Evolutionary conservation across 352 stramenopile genomes (phyloP).

Genomic region (Phytophthora capsici): DNA sequence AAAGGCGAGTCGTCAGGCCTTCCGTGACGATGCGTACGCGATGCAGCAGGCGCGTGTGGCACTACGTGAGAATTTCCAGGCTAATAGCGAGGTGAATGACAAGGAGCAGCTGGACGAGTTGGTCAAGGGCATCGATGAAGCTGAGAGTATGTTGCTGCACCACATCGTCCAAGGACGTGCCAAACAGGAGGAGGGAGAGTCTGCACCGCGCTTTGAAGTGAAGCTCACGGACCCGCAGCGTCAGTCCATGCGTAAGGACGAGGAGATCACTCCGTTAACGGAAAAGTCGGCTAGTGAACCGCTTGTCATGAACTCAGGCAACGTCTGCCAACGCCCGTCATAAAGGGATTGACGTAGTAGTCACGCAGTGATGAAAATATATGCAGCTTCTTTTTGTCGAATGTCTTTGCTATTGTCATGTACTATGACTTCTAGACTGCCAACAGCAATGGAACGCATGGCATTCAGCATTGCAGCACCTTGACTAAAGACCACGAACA

Average conservation of each 20-base stretch:
- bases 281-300: conserved; percentile 74
- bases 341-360: conserved; percentile 13
- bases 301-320: conserved; percentile 84
- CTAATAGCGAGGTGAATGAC: conserved; percentile 69
- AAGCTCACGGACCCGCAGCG: conserved; percentile 83
- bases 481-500: not conserved
- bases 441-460: not conserved
- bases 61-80: conserved; percentile 74
- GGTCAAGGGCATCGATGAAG: conserved; percentile 80
- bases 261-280: conserved; percentile 82
- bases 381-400: conserved; percentile 5
- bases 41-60: conserved; percentile 60
- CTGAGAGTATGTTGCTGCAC: conserved; percentile 85
- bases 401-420: no score
- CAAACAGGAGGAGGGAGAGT: conserved; percentile 44
- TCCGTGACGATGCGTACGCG: conserved; percentile 74
- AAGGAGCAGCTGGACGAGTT: conserved; percentile 58
- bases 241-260: conserved; percentile 79
- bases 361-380: conserved; percentile 4
- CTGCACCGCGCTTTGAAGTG: conserved; percentile 66
- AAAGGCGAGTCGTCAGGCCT: conserved; percentile 74
- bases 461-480: not conserved
- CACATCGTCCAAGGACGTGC: conserved; percentile 83
- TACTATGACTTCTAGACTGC: no score
- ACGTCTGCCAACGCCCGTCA: conserved; percentile 68